Evolutionary conservation across 139 green algal genomes (phyloP), one percentile per base, ranked within the genome.

Genomic region (Micractinium sp.): DNA sequence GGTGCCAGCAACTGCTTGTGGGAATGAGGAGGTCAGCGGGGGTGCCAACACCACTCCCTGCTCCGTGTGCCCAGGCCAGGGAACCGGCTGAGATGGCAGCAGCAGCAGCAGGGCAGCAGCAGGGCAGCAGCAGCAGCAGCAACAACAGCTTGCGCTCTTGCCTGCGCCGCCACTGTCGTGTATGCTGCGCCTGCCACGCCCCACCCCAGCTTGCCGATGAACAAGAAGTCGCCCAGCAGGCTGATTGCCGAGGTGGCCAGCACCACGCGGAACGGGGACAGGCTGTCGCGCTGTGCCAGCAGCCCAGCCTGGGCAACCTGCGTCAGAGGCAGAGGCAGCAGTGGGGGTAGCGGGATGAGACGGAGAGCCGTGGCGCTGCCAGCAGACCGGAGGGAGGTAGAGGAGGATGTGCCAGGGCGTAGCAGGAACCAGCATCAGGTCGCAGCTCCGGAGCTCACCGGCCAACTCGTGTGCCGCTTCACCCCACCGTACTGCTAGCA

Each of bases 131-230:
- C 25, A 7, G 71, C 4, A 23, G 71, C 67, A 29, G 22, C 25
- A 7, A 33, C 79, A 7, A 1, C 79, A 63, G 77, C 25, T 12
- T 9, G 41, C 81, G 1, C 0, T 9, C 85, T 71, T 63, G 91
- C 86, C 87, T 96, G 94, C 20, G 91, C 91, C 18, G 85, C 41
- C 0, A 94, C 71, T 1, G 94, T 97, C 16, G 94, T 95, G 90
- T 89, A 94, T 31, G 94, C 95, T 31, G 94, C 95, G 12, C 95
- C 95, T 3, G 88, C 91, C 56, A 97, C 91, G n/a, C 93, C 95
- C 90, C 91, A 82, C 74, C 91, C 89, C 29, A 93, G 71, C 14
- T 33, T 18, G 56, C 90, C 90, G n/a, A 96, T 97, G 20, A 96
- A 67, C 39, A 96, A 36, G 18, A 94, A 13, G 86, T 97, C 94